Evolutionary conservation across 2,329 filamentous ascomycete species (phyloP), one percentile per base, ranked within the genome.

Genomic region (Apiospora hydei): DNA sequence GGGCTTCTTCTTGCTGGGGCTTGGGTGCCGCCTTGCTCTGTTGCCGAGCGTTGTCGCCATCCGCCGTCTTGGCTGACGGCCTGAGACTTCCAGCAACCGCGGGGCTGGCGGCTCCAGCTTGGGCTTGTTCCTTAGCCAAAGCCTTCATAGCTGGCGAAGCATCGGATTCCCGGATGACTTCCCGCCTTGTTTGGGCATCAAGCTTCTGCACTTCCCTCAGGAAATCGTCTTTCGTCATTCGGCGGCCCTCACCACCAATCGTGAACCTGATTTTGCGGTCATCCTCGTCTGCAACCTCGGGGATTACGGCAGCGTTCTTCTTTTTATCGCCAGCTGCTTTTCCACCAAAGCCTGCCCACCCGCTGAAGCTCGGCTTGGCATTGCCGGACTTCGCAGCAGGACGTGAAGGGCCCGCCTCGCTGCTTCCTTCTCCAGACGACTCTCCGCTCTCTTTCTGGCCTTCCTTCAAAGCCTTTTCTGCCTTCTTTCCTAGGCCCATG

Each of bases 211-310:
- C 91, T 78, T 94, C 90, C 67, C 88, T 85, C 73, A 96, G 90
- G 79, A 96, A 96, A 78, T 95, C 93, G 5, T 92, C 90, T 82
- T 95, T 95, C 74, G 88, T 95, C 89, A 96, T 92, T 67, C 93
- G 89, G 73, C 88, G 86, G 7, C 92, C 92, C n/a, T 91, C 89
- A 46, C 91, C 90, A 64, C 88, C 90, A 74, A 96, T 93, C 0
- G 91, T 95, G 81, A 95, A 96, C 18, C 93, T 89, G 71, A 96
- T 91, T 71, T 90, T 86, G 18, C 89, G 87, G 75, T 95, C 93
- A 72, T 95, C 93, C 2, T 88, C 86, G 1, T 88, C 87, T n/a
- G 87, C 83, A 4, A 84, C 78, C 16, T 82, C 80, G 7, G 74
- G 71, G 11, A 26, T 67, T 21, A 71, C 64, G 4, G 79, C 82